A percentile compares a stretch with the other conserved stretches of the same genome.
These are phyloP conservation scores for Aspergillus eucalypticola DNA, from an alignment of 2,329 filamentous ascomycete genomes.

Conservation along the genomic window DNA sequence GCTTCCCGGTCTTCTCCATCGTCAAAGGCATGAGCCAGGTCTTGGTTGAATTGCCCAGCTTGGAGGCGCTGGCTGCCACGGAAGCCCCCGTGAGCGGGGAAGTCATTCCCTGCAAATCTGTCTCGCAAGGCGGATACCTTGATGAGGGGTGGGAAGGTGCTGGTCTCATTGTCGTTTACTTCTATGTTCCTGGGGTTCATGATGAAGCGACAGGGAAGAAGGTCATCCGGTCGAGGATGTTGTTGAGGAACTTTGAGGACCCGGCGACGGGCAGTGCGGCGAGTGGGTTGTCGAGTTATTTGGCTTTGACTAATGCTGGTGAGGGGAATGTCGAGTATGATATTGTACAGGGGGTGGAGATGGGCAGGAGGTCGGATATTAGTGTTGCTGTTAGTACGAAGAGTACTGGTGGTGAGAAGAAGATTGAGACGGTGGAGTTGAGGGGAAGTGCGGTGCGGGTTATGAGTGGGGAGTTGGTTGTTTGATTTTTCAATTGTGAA, in stretches of 20 bases:
- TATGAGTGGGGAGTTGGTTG: background rate
- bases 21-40: conserved; percentile 56
- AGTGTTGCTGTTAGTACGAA: conserved; percentile 30
- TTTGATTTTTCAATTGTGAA: background rate
- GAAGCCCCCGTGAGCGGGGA: conserved; percentile 27
- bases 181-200: conserved; percentile 46
- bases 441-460: conserved; percentile 39
- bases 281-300: conserved; percentile 56
- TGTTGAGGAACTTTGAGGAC: conserved; percentile 33
- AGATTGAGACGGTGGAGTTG: conserved; percentile 37
- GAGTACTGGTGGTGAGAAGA: conserved; percentile 16
- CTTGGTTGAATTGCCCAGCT: conserved; percentile 61
- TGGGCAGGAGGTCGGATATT: conserved; percentile 56
- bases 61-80: conserved; percentile 57
- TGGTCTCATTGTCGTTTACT: conserved; percentile 35
- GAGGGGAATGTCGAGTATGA: conserved; percentile 44
- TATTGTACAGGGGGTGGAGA: conserved; percentile 67
- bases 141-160: conserved; percentile 35
- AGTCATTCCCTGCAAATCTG: conserved; percentile 15
- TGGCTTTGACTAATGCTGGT: conserved; percentile 50
- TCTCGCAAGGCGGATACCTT: conserved; percentile 22
- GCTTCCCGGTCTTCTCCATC: conserved; percentile 39
- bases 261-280: conserved; percentile 59
- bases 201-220: conserved; percentile 57
- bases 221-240: conserved; percentile 36